Percentiles rank a stretch among this genome's conserved stretches.
Evolutionary conservation across 805 yeast species (phyloP).

Genomic region (Lipomyces sp.): DNA sequence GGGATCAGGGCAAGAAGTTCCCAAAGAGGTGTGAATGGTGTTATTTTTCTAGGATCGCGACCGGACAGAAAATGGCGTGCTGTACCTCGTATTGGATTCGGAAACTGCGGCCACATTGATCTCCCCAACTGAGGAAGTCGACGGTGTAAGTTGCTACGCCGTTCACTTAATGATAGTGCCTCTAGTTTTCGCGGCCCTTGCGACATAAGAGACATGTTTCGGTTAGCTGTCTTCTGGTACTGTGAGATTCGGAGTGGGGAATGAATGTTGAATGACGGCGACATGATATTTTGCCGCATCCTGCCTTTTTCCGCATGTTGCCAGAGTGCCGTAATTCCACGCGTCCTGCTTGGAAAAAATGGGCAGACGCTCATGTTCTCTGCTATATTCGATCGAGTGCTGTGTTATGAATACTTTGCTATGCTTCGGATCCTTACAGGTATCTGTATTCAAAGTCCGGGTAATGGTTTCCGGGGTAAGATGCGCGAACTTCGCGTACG

Average conservation of each 20-base stretch:
- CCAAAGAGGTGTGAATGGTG: conserved; percentile 1
- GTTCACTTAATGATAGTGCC: not conserved
- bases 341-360: not conserved
- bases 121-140: not conserved
- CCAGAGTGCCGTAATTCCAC: not conserved
- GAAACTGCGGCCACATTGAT: not conserved
- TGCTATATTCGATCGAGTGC: not conserved
- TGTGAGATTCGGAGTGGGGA: not conserved
- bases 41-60: not conserved
- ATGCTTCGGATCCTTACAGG: too few relatives aligned
- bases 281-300: not conserved
- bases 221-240: not conserved
- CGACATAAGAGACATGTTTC: not conserved
- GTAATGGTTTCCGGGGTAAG: not conserved
- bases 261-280: not conserved
- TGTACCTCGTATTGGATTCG: not conserved
- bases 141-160: not conserved
- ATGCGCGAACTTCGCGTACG: not conserved
- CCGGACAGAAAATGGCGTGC: not conserved
- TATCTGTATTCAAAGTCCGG: not conserved
- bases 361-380: not conserved
- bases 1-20: conserved; percentile 20
- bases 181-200: not conserved
- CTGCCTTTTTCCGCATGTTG: not conserved
- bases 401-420: too few relatives aligned